Conservation (phyloP, 2,329 filamentous ascomycete species). For the Alternaria tenuissima region DNA sequence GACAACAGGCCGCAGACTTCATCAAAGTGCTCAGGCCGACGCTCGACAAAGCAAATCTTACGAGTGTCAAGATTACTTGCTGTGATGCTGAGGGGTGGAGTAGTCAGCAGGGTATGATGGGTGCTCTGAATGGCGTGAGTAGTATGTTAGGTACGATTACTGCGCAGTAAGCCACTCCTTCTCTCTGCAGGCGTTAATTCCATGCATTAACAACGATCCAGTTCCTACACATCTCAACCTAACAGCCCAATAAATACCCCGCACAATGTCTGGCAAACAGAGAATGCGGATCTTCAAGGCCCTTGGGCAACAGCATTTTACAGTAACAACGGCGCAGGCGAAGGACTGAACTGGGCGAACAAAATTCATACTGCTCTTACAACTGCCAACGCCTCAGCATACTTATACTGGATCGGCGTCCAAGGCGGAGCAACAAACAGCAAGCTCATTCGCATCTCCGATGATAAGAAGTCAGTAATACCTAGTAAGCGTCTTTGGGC, state of each 20-base stretch:
- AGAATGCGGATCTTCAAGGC: slow-evolving; percentile 58
- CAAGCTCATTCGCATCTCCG: slow-evolving; percentile 46
- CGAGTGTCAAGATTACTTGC: slow-evolving; percentile 52
- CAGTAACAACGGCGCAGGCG: slow-evolving; percentile 55
- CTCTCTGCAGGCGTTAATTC: not conserved
- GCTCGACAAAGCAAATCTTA: slow-evolving; percentile 49
- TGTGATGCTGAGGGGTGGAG: slow-evolving; percentile 58
- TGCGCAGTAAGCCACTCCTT: slow-evolving; percentile 29
- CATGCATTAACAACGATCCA: not conserved
- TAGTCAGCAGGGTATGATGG: slow-evolving; percentile 38
- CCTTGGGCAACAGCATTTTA: slow-evolving; percentile 56
- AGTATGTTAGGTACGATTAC: slow-evolving; percentile 34
- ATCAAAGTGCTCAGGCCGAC: slow-evolving; percentile 57
- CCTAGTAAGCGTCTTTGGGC: slow-evolving; percentile 52
- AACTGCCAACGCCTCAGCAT: slow-evolving; percentile 59
- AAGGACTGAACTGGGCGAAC: slow-evolving; percentile 65
- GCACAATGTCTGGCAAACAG: slow-evolving; percentile 62
- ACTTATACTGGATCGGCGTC: slow-evolving; percentile 64
- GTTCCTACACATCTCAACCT: slow-evolving; percentile 33
- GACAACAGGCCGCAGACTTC: slow-evolving; percentile 60
- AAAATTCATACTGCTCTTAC: slow-evolving; percentile 61
- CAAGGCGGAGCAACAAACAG: slow-evolving; percentile 51
- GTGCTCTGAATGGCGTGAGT: slow-evolving; percentile 23
- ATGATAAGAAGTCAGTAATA: slow-evolving; percentile 46
- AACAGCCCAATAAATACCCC: slow-evolving; percentile 43